Base-by-base conservation (phyloP, 2,329 filamentous ascomycete species). In the Fusarium incarnatum region DNA sequence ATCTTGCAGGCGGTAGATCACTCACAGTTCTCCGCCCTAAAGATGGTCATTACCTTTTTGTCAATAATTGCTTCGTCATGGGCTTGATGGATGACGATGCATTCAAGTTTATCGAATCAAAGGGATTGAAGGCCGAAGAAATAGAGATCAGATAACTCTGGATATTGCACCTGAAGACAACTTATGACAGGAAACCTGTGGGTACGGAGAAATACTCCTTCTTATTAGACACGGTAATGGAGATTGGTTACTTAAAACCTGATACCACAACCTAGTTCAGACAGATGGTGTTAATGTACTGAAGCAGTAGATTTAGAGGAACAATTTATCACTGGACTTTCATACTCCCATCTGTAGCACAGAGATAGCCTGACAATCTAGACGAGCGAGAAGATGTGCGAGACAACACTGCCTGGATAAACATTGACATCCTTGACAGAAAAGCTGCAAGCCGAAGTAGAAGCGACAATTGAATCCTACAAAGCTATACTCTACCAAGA, bases 391-490 rank as follows among this genome's bases (percentile, higher is more conserved):
- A 11, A 37, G 18, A n/a, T 37, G 3, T n/a, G 6, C 9, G 9
- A 34, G 32, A 34, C 8, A 18, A 18, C 16, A 34, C 2, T 34
- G 16, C 15, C 28, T 15, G 8, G 30, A 16, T 32, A 32, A 16
- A 16, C 30, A 16, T 16, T 8, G 16, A 32, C 1, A 32, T 70
- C 68, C 25, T 49, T 71, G 37, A 71, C 68, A 10, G 58, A 55
- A 40, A 74, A 23, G 20, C 44, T 67, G 37, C 71, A 74, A 4
- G 47, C 60, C 40, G 63, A 62, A 41, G 72, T 73, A 22, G 49
- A 74, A 59, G 23, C 13, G 28, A 73, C 61, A 71, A 49, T 73
- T 60, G 48, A 69, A 49, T 23, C 71, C 71, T 74, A 18, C 6
- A 11, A 22, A 13, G 11, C 56, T 60, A 52, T 54, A 6, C 12